phyloP scores from a whole-genome alignment of 768 basidiomycete species.

The Kwoniella sp. region DNA sequence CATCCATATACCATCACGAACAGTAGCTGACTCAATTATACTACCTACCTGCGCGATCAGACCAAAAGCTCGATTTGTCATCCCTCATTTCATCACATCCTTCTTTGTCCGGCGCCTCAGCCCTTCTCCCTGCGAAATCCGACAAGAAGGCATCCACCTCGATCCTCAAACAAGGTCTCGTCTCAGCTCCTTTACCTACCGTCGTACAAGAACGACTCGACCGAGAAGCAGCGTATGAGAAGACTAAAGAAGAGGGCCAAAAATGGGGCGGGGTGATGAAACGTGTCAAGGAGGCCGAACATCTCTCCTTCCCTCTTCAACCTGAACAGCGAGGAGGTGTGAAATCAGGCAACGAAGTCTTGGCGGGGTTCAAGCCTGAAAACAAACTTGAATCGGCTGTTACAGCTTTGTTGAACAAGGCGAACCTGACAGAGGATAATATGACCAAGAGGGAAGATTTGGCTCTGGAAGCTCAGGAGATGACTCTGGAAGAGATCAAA shows the following conservation, averaged over 20 bases:
- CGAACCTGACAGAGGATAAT: constrained; percentile 79
- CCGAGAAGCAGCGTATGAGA: constrained; percentile 89
- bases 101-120: constrained; percentile 61
- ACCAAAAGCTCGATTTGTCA: constrained; percentile 52
- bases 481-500: constrained; percentile 82
- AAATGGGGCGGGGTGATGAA: constrained; percentile 95
- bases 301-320: constrained; percentile 53
- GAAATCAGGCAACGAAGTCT: constrained; percentile 47
- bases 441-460: constrained; percentile 72
- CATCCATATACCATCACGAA: too few species aligned
- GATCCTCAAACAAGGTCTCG: constrained; percentile 62
- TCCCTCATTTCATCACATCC: constrained; percentile 70
- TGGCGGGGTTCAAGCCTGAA: constrained; percentile 72
- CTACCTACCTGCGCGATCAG: constrained; percentile 27
- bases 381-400: constrained; percentile 83
- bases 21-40: constrained; percentile 18
- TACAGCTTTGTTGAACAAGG: constrained; percentile 74
- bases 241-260: constrained; percentile 85
- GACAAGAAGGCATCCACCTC: constrained; percentile 63
- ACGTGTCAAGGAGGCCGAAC: constrained; percentile 76
- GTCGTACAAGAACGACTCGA: constrained; percentile 86
- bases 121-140: constrained; percentile 70
- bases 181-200: constrained; percentile 81
- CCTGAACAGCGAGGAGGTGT: constrained; percentile 51
- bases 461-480: constrained; percentile 72